Evolutionary conservation across 768 basidiomycete genomes (phyloP).

Genomic region (Boletus eberwhitei): DNA sequence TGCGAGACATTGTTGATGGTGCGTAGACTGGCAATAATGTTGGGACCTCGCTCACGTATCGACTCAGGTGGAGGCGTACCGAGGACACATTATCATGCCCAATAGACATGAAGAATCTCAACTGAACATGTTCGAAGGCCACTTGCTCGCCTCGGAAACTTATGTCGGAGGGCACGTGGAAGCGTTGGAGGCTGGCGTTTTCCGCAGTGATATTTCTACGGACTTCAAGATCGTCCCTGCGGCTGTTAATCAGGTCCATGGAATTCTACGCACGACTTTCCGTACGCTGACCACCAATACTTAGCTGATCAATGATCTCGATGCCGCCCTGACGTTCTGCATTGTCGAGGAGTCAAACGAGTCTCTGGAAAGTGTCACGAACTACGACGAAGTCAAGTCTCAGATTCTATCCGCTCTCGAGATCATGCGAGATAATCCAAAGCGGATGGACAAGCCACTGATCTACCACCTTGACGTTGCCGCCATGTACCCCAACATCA

Average conservation of each 20-base stretch:
- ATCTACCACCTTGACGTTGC: conserved; percentile 99
- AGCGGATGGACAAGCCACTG: conserved; percentile 85
- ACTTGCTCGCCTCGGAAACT: conserved; percentile 94
- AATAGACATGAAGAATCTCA: conserved; percentile 94
- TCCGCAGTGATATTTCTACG: conserved; percentile 90
- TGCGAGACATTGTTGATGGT: conserved; percentile 99
- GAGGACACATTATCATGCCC: conserved; percentile 93
- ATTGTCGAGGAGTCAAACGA: conserved; percentile 82
- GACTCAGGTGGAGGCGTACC: conserved; percentile 88
- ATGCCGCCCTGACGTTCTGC: conserved; percentile 86
- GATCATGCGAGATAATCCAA: conserved; percentile 86
- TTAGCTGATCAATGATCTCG: conserved; percentile 91
- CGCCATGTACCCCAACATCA: conserved; percentile 99
- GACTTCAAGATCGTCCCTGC: conserved; percentile 93
- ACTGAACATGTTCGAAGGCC: conserved; percentile 91
- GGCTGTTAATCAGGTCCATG: conserved; percentile 76
- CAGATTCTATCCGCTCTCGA: conserved; percentile 78
- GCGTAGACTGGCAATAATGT: conserved; percentile 20
- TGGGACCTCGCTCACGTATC: conserved; percentile 3
- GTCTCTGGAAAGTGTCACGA: conserved; percentile 79
- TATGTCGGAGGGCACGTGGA: conserved; percentile 99
- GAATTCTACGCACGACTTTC: neutral
- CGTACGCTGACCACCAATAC: neutral
- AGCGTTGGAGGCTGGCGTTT: conserved; percentile 96
- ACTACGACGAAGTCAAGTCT: conserved; percentile 90